These are phyloP conservation scores for Salvia splendens DNA, from an alignment of 257 asterid genomes.

Conservation along the genomic window DNA sequence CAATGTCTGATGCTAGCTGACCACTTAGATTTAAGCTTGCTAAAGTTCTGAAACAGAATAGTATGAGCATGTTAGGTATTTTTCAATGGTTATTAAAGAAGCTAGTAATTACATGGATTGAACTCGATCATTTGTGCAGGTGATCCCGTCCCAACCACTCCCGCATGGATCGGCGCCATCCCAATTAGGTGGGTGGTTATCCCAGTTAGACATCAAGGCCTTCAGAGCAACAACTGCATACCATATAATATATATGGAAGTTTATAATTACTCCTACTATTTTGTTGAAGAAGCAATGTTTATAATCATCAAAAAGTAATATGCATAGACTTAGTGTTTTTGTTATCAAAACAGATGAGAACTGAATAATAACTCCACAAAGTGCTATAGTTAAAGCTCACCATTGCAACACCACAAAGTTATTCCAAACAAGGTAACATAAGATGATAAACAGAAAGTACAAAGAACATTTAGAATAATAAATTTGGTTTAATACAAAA, in stretches of 20 bases:
- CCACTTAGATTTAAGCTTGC: slow-evolving; percentile 62
- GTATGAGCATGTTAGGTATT: neutral
- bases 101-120: slow-evolving; percentile 50
- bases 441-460: neutral
- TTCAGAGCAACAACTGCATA: slow-evolving; percentile 53
- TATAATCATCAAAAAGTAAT: too few relatives aligned
- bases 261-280: too few relatives aligned
- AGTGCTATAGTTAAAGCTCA: neutral
- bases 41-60: slow-evolving; percentile 55
- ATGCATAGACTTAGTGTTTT: too few relatives aligned
- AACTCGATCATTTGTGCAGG: slow-evolving; percentile 47
- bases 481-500: too few relatives aligned
- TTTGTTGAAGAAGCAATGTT: too few relatives aligned
- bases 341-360: neutral
- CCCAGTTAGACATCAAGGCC: slow-evolving; percentile 47
- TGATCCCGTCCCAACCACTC: slow-evolving; percentile 63
- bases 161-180: slow-evolving; percentile 71
- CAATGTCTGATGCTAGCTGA: slow-evolving; percentile 65
- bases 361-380: neutral
- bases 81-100: neutral
- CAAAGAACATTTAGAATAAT: neutral
- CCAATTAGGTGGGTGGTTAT: slow-evolving; percentile 74
- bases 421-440: neutral
- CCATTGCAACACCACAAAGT: neutral
- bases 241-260: neutral